Evolutionary conservation across 192 early-diverging fungal genomes (phyloP), one percentile per base, ranked within the genome.

Genomic region (Umbelopsis sp.): DNA sequence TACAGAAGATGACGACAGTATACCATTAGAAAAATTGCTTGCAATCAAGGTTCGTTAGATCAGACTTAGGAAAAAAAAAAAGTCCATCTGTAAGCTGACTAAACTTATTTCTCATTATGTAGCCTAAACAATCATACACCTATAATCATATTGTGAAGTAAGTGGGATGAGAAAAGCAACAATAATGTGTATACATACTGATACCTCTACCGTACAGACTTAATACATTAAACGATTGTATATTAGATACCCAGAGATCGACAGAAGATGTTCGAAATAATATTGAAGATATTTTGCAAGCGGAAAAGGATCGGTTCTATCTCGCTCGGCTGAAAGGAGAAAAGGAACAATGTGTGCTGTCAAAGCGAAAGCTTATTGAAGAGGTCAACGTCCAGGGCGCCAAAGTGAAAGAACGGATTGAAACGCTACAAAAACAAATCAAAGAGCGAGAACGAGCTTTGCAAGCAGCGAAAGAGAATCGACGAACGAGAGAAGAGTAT

Each of bases 91-190:
- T 23, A 3, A 22, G 45, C 5, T 74, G 21, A 41, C 5, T 21
- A 61, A 30, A 58, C 0, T 15, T 1, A 23, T 12, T 4, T 67
- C 21, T 20, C 68, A n/a, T 37, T 46, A 3, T 18, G 20, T 65
- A 80, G 76, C 68, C 74, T 21, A 82, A 78, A 49, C 79, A 71
- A 41, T 88, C 86, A 37, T 88, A 88, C 61, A 86, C 82, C 0
- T 86, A 84, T 55, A 76, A 82, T 37, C 71, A 73, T 30, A 77
- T 85, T 51, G 78, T 85, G 78, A 67, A 67, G 78, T 82, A 67
- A 65, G 61, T 74, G 0, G 27, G 44, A 48, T 13, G 27, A 35
- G n/a, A 4, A 20, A 15, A 49, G 11, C 0, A 7, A 27, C 15
- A 10, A 37, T 65, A 20, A 12, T 23, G 37, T 33, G 6, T 41